Conservation (phyloP, 1,284 basidiomycete genomes). For the Chondrostereum purpureum region DNA sequence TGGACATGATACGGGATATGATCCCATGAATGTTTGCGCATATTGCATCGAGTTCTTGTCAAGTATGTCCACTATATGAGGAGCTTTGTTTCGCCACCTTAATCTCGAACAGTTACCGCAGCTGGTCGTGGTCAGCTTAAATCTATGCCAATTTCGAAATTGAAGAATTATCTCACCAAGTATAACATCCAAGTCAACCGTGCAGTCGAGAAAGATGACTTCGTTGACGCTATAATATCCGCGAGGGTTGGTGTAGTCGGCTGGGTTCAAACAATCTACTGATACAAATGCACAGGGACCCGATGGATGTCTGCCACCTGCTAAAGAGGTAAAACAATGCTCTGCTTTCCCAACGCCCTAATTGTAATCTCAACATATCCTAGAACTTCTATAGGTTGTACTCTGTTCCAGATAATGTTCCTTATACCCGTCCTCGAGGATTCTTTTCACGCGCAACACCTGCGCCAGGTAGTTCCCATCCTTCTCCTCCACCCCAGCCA, state of each 20-base stretch:
- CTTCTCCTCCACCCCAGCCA: slow-evolving; percentile 24
- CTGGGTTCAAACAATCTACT: too few relatives aligned
- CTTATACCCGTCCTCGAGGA: slow-evolving; percentile 36
- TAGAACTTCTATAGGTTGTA: slow-evolving; percentile 56
- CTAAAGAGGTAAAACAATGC: slow-evolving; percentile 41
- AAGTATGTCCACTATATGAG: slow-evolving; percentile 36
- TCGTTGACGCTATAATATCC: slow-evolving; percentile 55
- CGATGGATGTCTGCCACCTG: slow-evolving; percentile 50
- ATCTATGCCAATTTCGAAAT: slow-evolving; percentile 45
- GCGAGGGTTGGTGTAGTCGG: slow-evolving; percentile 42
- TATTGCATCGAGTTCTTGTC: slow-evolving; percentile 66
- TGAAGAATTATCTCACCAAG: slow-evolving; percentile 62
- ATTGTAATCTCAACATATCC: slow-evolving; percentile 10
- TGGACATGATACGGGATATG: slow-evolving; percentile 48
- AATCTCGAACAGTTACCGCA: slow-evolving; percentile 50
- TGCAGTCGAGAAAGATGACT: slow-evolving; percentile 69
- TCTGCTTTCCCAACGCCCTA: not conserved
- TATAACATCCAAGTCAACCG: slow-evolving; percentile 60
- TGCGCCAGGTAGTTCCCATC: slow-evolving; percentile 10
- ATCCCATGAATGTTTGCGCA: slow-evolving; percentile 56
- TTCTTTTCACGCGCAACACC: slow-evolving; percentile 43
- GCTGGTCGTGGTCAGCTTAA: slow-evolving; percentile 50
- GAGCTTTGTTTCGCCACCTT: slow-evolving; percentile 5
- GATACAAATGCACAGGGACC: slow-evolving; percentile 23
- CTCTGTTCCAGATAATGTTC: slow-evolving; percentile 52